Evolutionary conservation across 352 stramenopile species (phyloP).

Genomic region (Globisporangium sylvaticum): DNA sequence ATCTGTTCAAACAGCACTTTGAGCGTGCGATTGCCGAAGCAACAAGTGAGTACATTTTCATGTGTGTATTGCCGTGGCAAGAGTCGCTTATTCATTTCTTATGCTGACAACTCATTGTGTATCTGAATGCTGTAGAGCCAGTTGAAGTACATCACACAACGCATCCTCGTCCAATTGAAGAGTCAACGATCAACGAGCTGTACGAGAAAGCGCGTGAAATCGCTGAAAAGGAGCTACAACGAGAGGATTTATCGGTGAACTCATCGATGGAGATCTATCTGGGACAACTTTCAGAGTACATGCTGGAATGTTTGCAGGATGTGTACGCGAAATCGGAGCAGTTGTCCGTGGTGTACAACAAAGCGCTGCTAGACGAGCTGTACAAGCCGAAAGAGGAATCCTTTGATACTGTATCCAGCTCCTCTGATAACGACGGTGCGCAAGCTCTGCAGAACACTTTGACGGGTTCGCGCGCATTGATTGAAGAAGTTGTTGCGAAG

Average conservation of each 20-base stretch:
- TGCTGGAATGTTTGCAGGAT: conserved; percentile 28
- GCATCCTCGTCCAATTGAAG: conserved; percentile 30
- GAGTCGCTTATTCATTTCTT: neutral
- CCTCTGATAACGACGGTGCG: conserved; percentile 24
- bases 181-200: conserved; percentile 24
- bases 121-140: conserved; percentile 15
- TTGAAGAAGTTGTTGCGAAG: conserved; percentile 36
- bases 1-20: conserved; percentile 36
- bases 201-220: conserved; percentile 31
- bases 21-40: conserved; percentile 24
- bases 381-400: conserved; percentile 19
- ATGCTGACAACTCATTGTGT: conserved; percentile 2
- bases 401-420: conserved; percentile 8
- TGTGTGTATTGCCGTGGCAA: neutral
- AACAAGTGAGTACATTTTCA: conserved; percentile 26
- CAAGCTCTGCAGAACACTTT: conserved; percentile 38
- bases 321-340: conserved; percentile 33
- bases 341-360: conserved; percentile 42
- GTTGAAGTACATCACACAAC: conserved; percentile 29
- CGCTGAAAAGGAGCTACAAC: conserved; percentile 33
- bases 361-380: conserved; percentile 39
- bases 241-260: conserved; percentile 36
- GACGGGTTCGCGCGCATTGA: conserved; percentile 22
- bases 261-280: conserved; percentile 37
- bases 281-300: conserved; percentile 50